A percentile compares a stretch with the other conserved stretches of the same genome.
Conservation (phyloP, 176 grass and related monocot species). For the Triticum urartu region DNA sequence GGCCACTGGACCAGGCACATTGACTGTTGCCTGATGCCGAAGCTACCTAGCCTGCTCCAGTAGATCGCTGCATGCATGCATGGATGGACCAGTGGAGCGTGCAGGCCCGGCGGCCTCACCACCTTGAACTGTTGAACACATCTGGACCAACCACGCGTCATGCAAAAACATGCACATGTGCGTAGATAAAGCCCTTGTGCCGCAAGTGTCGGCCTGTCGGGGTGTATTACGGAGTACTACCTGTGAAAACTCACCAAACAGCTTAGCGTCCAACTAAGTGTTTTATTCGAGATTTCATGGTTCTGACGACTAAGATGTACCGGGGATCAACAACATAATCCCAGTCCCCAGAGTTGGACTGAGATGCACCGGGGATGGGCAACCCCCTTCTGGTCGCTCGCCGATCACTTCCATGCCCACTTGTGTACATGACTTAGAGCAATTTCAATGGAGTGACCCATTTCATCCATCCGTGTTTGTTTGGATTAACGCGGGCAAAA, state of each 20-base stretch:
- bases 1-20: not conserved
- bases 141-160: not conserved
- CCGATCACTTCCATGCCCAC: no score
- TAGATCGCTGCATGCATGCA: not conserved
- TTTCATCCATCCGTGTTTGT: no score
- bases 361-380: no score
- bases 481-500: no score
- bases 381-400: no score
- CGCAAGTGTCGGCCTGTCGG: not conserved
- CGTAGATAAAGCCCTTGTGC: not conserved
- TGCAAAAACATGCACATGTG: not conserved
- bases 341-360: no score
- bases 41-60: not conserved
- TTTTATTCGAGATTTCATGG: no score
- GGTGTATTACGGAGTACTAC: not conserved
- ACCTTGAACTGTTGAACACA: not conserved
- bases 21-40: conserved; percentile 9
- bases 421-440: no score
- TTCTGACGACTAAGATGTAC: no score
- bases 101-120: not conserved
- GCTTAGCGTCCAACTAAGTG: not conserved
- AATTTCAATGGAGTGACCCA: no score
- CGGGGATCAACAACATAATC: no score
- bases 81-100: not conserved
- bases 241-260: not conserved